phyloP scores from a whole-genome alignment of 1,284 basidiomycete genomes.

The Phylloboletellus chloephorus region DNA sequence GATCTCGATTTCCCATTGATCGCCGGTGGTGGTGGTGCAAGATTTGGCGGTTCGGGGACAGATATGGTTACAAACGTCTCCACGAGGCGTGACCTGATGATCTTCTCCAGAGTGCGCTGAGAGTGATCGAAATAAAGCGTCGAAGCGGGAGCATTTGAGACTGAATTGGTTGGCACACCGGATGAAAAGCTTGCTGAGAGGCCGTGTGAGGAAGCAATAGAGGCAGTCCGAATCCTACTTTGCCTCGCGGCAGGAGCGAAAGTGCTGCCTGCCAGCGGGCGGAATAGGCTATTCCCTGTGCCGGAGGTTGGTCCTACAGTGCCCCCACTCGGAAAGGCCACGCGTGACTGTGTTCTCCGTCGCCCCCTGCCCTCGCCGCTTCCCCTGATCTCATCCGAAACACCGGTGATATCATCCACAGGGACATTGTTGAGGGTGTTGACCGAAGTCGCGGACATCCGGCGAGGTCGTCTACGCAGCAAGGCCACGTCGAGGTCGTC shows the following conservation, averaged over 20 bases:
- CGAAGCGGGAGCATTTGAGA: slow-evolving; percentile 17
- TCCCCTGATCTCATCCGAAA: slow-evolving; percentile 26
- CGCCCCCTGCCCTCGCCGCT: slow-evolving; percentile 35
- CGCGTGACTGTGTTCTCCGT: slow-evolving; percentile 36
- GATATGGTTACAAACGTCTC: slow-evolving; percentile 69
- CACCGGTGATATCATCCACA: slow-evolving; percentile 40
- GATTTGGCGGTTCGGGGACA: slow-evolving; percentile 28
- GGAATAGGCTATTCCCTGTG: slow-evolving; percentile 20
- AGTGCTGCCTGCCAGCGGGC: slow-evolving; percentile 14
- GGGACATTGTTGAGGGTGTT: slow-evolving; percentile 44
- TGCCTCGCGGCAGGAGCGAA: slow-evolving; percentile 33
- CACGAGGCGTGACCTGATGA: slow-evolving; percentile 68
- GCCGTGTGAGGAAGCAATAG: slow-evolving; percentile 43
- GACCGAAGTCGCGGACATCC: slow-evolving; percentile 56
- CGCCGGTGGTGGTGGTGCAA: slow-evolving; percentile 13
- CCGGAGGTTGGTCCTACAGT: slow-evolving; percentile 24
- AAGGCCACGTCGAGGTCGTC: slow-evolving; percentile 68
- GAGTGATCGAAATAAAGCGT: slow-evolving; percentile 51
- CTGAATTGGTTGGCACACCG: slow-evolving; percentile 1
- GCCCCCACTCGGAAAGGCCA: slow-evolving; percentile 33
- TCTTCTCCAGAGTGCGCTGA: slow-evolving; percentile 60
- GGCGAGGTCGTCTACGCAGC: slow-evolving; percentile 52
- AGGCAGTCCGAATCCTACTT: slow-evolving; percentile 45
- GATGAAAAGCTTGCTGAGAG: slow-evolving; percentile 15
- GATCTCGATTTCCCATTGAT: slow-evolving; percentile 21